Evolutionary conservation across 805 yeast genomes (phyloP), one percentile per base, ranked within the genome.

Genomic region (Soucietia sequanensis): DNA sequence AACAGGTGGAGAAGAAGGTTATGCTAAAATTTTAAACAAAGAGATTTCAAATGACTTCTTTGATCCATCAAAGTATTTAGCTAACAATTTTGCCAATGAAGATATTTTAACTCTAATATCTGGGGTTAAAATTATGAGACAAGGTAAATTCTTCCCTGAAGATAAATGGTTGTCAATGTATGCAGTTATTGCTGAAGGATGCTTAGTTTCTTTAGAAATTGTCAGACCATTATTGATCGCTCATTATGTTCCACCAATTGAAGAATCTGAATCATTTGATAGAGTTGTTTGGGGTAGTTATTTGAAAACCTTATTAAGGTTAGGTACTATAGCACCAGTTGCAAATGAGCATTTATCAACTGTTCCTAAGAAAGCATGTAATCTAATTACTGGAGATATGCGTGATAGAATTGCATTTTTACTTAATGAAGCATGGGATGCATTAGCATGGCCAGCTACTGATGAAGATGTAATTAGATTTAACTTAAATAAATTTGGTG

Each of bases 111-210:
- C 65, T 9, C 47, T 78, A 14, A 68, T 77, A 27, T 66, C 72
- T 6, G 74, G 78, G 6, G 67, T 78, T 12, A 72, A 75, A 44
- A 54, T 72, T 19, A 57, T 81, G 39, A 55, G 79, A 35, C 74
- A 70, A 42, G 72, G 80, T 22, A 70, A 67, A 33, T 79, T 75
- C 50, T 84, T 75, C 64, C 91, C 91, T 3, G 70, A 72, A 29
- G 73, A 70, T 20, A 80, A 77, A 46, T 88, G 95, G 95, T 57
- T 86, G 5, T 81, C 93, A 0, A 57, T 85, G 16, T 72, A 78
- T 39, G 73, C 84, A 0, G 44, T 80, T 41, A 58, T 80, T 14
- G 66, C 75, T 22, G 81, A 81, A 43, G 75, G 80, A 17, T 58
- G 80, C 30, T 63, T 80, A 35, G 65, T 72, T 26, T 60, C 78